A percentile compares a stretch with the other conserved stretches of the same genome.
These are phyloP conservation scores for Claviceps maximensis DNA, from an alignment of 2,329 filamentous ascomycete species.

Conservation along the genomic window DNA sequence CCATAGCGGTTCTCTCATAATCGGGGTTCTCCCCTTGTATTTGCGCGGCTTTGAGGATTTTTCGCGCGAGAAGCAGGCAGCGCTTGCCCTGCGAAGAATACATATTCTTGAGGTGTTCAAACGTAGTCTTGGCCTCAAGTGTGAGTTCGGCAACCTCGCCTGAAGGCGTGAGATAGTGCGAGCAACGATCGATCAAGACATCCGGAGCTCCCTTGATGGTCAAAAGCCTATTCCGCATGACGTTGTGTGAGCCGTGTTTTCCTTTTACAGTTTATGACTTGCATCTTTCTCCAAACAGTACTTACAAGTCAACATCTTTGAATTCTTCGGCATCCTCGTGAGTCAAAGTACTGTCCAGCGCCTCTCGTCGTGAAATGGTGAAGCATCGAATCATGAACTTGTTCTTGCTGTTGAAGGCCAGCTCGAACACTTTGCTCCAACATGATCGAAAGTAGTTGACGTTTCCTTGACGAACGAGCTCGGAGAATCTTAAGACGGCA, in stretches of 20 bases:
- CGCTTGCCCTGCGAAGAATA: conserved; percentile 58
- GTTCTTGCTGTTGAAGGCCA: conserved; percentile 72
- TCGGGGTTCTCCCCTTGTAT: conserved; percentile 24
- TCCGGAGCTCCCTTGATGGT: conserved; percentile 75
- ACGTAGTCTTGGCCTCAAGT: conserved; percentile 25
- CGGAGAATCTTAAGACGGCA: conserved; percentile 59
- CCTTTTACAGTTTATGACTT: no score
- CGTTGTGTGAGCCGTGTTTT: background rate
- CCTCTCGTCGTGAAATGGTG: conserved; percentile 24
- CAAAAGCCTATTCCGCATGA: conserved; percentile 31
- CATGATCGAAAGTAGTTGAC: conserved; percentile 45
- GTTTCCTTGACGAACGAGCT: conserved; percentile 38
- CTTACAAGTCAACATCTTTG: conserved; percentile 24
- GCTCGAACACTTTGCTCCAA: conserved; percentile 54
- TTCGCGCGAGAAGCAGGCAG: conserved; percentile 53
- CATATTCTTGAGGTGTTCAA: conserved; percentile 49
- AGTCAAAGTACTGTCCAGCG: conserved; percentile 23
- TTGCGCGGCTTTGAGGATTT: conserved; percentile 31
- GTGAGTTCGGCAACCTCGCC: conserved; percentile 41
- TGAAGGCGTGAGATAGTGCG: conserved; percentile 39
- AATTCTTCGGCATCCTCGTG: conserved; percentile 21
- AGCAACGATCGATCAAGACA: conserved; percentile 52
- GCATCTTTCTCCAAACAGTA: background rate
- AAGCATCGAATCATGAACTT: conserved; percentile 65
- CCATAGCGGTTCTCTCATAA: conserved; percentile 41